Base-by-base conservation (phyloP, 345 rosid species). In the Eucalyptus brandiana region DNA sequence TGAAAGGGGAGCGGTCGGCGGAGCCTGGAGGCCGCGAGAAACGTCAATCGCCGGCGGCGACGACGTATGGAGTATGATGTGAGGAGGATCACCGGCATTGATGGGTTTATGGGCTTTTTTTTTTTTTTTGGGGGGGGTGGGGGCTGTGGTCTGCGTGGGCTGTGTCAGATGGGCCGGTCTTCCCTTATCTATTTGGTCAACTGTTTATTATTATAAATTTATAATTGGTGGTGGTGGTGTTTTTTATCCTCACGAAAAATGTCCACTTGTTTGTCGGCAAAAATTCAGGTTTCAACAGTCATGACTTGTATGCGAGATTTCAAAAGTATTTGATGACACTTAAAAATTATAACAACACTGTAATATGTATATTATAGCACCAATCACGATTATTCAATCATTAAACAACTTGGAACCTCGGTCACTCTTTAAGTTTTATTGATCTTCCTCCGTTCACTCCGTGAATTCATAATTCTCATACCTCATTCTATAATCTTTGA, bases 331-430 rank as follows among this genome's bases (percentile, higher is more conserved):
- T 67, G 40, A 32, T 16, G 2, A 32, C 21, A 67, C 76, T n/a
- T 67, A 32, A n/a, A 2, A 9, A 4, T 67, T 0, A 2, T 67
- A 32, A 32, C 76, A n/a, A 67, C 37, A 4, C 40, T 15, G 3
- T 32, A n/a, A 7, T 0, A 65, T 65, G 0, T 65, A 15, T 15
- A 15, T 4, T 7, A 15, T 18, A 15, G 0, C 37, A 15, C 37
- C 37, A 8, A 32, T 8, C 12, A 16, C 6, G 1, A 67, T n/a
- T 67, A n/a, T 67, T 67, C 76, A 67, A 65, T 65, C 0, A 23
- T 21, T 5, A 67, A 32, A 32, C 3, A 4, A 32, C 42, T 67
- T 8, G 12, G 3, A 67, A 67, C 21, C 21, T 5, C 2, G 12
- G 23, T 8, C 6, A 26, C 23, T 67, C 21, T 67, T 32, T 67